Conservation (phyloP, 1,139 yeast species). For the Geotrichum carabidarum region DNA sequence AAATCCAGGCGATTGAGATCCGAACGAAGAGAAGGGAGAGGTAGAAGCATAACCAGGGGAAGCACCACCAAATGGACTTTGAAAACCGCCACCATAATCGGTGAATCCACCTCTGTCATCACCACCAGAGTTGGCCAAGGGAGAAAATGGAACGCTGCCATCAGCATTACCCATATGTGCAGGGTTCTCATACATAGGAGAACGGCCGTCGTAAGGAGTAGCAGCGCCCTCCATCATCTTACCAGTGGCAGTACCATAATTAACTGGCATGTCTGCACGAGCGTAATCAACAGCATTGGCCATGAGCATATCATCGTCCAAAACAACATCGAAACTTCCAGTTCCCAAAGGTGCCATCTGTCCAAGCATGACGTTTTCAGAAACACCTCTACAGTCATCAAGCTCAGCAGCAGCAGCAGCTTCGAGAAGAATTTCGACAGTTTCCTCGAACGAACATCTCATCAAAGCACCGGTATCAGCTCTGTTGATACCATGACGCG, state of each 20-base stretch:
- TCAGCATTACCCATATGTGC: slow-evolving; percentile 76
- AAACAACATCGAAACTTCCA: slow-evolving; percentile 93
- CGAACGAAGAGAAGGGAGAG: slow-evolving; percentile 54
- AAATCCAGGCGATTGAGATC: slow-evolving; percentile 66
- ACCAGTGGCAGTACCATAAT: slow-evolving; percentile 38
- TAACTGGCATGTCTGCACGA: slow-evolving; percentile 27
- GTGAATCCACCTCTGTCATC: slow-evolving; percentile 90
- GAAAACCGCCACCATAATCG: slow-evolving; percentile 68
- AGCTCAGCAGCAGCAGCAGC: slow-evolving; percentile 98
- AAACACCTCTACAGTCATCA: slow-evolving; percentile 97
- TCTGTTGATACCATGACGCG: slow-evolving; percentile 99
- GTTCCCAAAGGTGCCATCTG: slow-evolving; percentile 99
- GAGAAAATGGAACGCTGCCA: slow-evolving; percentile 68
- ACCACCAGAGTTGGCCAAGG: slow-evolving; percentile 81
- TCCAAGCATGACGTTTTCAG: slow-evolving; percentile 95
- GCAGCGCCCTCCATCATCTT: slow-evolving; percentile 67
- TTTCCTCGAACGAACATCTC: slow-evolving; percentile 99
- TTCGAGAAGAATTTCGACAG: slow-evolving; percentile 93
- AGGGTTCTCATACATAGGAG: slow-evolving; percentile 61
- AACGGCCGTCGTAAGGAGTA: slow-evolving; percentile 83
- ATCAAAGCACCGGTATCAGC: slow-evolving; percentile 97
- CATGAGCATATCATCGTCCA: slow-evolving; percentile 84
- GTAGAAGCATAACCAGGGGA: slow-evolving; percentile 64
- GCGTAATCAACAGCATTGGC: slow-evolving; percentile 51
- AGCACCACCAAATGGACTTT: slow-evolving; percentile 48